Conservation (phyloP, 306 rosid genomes). For the Urtica urens region DNA sequence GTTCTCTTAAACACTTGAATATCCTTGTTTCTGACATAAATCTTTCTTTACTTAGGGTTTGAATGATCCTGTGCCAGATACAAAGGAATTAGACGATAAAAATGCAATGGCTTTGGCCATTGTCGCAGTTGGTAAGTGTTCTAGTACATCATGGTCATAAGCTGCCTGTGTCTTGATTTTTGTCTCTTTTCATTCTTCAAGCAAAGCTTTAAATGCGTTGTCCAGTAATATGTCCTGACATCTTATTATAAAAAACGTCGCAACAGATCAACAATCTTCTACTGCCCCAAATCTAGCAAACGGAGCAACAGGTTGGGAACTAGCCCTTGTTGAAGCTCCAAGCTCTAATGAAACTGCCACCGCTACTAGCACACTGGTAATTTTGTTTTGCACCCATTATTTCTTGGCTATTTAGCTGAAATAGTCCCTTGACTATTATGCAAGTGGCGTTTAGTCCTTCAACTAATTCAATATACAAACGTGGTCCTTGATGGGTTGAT, state of each 20-base stretch:
- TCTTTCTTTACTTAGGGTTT: constrained; percentile 45
- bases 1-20: no score
- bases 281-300: constrained; percentile 49
- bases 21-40: neutral
- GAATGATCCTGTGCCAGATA: constrained; percentile 73
- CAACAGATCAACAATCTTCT: constrained; percentile 58
- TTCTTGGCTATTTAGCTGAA: neutral
- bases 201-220: neutral
- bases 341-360: constrained; percentile 79
- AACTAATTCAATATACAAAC: no score
- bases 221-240: neutral
- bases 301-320: constrained; percentile 90
- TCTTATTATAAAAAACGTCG: no score
- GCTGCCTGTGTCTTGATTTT: constrained; percentile 13
- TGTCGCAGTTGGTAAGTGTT: constrained; percentile 60
- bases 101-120: constrained; percentile 92
- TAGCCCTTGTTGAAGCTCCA: constrained; percentile 95
- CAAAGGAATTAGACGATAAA: constrained; percentile 76
- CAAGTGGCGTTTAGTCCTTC: no score
- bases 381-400: constrained; percentile 11
- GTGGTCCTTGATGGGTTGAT: no score
- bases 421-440: no score
- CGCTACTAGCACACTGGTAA: constrained; percentile 75
- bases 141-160: no score
- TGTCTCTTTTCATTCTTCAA: neutral